These are phyloP conservation scores for Lodderomyces margitis DNA, from an alignment of 1,139 yeast genomes.

Conservation along the genomic window DNA sequence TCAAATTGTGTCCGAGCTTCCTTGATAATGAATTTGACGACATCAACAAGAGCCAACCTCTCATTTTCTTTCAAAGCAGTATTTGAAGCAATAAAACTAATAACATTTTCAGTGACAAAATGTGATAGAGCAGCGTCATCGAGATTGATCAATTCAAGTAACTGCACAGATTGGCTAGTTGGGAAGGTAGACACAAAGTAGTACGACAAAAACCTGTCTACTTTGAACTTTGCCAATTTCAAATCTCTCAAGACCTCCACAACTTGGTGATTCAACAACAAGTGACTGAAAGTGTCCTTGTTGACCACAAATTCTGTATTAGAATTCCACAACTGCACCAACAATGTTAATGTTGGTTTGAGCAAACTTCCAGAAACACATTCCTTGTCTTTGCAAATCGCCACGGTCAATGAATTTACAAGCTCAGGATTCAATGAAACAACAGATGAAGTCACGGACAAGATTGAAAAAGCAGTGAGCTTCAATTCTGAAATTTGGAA, in stretches of 20 bases:
- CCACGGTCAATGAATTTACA: slow-evolving; percentile 65
- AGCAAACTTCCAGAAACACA: slow-evolving; percentile 20
- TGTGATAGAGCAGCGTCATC: slow-evolving; percentile 8
- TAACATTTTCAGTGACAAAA: neutral
- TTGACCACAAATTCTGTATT: slow-evolving; percentile 19
- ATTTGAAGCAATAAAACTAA: neutral
- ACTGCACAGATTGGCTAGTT: slow-evolving; percentile 18
- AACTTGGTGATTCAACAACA: slow-evolving; percentile 10
- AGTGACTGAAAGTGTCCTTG: slow-evolving; percentile 19
- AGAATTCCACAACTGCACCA: slow-evolving; percentile 44
- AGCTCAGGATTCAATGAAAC: slow-evolving; percentile 65
- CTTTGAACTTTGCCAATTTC: slow-evolving; percentile 27
- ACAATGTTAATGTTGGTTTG: slow-evolving; percentile 38
- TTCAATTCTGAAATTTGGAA: slow-evolving; percentile 62
- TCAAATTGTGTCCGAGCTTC: slow-evolving; percentile 34
- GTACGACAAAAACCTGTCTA: slow-evolving; percentile 30
- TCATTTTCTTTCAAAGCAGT: neutral
- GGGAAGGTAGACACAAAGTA: slow-evolving; percentile 25
- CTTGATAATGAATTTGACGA: neutral
- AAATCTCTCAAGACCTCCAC: slow-evolving; percentile 14
- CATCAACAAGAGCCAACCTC: neutral
- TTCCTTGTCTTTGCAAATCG: slow-evolving; percentile 40
- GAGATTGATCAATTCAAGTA: slow-evolving; percentile 25
- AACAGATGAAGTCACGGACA: slow-evolving; percentile 75
- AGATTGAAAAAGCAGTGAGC: slow-evolving; percentile 77